Percentiles rank a stretch among this genome's conserved stretches.
These are phyloP conservation scores for Moesziomyces sp. DNA, from an alignment of 1,284 basidiomycete genomes.

Conservation along the genomic window DNA sequence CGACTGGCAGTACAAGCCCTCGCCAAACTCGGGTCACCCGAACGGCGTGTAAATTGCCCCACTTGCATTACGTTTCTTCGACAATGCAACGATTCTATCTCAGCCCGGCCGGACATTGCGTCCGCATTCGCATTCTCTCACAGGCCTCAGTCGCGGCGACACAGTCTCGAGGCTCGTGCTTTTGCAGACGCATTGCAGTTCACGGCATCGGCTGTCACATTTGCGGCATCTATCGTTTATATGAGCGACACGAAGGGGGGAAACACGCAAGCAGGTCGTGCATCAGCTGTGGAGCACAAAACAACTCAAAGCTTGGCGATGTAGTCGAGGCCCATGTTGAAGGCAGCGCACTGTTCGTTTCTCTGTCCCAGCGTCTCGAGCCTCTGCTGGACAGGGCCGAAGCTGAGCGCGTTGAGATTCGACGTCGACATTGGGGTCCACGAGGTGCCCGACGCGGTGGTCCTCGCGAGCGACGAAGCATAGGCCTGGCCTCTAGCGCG, in stretches of 20 bases:
- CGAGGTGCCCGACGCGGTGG: constrained; percentile 3
- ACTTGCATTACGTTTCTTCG: not conserved
- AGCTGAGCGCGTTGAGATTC: constrained; percentile 20
- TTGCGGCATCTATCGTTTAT: too few relatives aligned
- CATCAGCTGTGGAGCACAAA: too few relatives aligned
- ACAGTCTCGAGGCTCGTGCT: too few relatives aligned
- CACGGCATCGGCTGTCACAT: too few relatives aligned
- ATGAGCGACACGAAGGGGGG: too few relatives aligned
- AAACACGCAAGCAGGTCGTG: too few relatives aligned
- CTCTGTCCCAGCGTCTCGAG: constrained; percentile 32
- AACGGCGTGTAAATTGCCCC: constrained; percentile 29
- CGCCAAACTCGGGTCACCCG: constrained; percentile 62
- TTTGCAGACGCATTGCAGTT: too few relatives aligned
- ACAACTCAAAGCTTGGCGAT: constrained; percentile 27
- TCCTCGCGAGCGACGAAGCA: constrained; percentile 21
- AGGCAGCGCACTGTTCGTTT: constrained; percentile 38
- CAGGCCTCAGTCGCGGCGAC: too few relatives aligned
- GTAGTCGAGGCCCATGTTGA: constrained; percentile 34
- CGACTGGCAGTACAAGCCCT: constrained; percentile 65
- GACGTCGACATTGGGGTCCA: constrained; percentile 28
- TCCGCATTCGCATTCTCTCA: not conserved
- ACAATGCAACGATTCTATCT: not conserved
- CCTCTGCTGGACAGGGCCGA: constrained; percentile 36
- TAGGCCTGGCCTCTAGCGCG: constrained; percentile 29
- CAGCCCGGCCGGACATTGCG: too few relatives aligned